Conservation (phyloP, 176 grass and related monocot genomes). For the Carex myosuroides region DNA sequence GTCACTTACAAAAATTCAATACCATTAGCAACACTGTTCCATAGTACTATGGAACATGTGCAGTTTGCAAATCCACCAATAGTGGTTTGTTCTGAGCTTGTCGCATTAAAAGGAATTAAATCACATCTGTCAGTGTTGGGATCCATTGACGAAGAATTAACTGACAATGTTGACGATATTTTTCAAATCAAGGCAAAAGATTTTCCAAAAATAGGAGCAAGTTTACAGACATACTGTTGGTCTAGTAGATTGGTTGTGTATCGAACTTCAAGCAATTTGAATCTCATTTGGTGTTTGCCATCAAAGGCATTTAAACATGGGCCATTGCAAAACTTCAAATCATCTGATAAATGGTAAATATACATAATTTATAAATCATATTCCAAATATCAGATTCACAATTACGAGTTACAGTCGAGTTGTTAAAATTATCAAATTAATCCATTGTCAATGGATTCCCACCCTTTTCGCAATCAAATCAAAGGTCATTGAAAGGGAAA, state of each 20-base stretch:
- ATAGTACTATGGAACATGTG: background rate
- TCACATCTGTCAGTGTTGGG: background rate
- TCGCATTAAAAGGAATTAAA: background rate
- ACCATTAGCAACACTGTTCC: background rate
- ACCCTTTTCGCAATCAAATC: background rate
- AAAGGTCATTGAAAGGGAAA: background rate
- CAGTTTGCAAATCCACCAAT: background rate
- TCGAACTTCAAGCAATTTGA: slow-evolving; percentile 8
- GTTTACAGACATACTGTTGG: background rate
- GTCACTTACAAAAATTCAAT: background rate
- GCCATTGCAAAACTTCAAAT: background rate
- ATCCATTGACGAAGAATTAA: background rate
- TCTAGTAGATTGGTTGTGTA: background rate
- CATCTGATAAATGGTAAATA: background rate
- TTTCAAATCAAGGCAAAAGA: background rate
- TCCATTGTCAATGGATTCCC: background rate
- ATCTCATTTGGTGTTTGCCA: background rate
- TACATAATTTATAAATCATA: background rate
- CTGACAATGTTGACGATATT: background rate
- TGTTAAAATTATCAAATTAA: background rate
- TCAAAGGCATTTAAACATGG: background rate
- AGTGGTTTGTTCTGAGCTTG: background rate
- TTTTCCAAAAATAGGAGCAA: background rate
- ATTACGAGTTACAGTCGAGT: background rate
- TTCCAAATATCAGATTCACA: background rate